Base-by-base conservation (phyloP, 805 yeast species). In the Candida andamanensis region DNA sequence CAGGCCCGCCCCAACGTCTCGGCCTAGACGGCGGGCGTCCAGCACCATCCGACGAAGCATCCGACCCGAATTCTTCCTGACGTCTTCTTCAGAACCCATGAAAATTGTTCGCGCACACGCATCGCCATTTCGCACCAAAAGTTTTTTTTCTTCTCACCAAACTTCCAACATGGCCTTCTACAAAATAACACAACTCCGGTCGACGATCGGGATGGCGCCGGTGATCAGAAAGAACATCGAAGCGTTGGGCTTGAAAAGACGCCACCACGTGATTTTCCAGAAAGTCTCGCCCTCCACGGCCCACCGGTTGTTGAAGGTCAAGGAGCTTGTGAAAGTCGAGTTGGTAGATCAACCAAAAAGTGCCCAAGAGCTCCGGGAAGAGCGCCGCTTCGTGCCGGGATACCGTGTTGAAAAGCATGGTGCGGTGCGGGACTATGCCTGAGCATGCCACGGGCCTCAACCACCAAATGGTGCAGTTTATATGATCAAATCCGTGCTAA, bases 301-400 rank as follows among this genome's bases (percentile, higher is more conserved):
- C 3, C 95, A 95, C 56, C 78, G 80, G 66, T 70, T 90, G 35
- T 76, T 85, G 19, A 67, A 72, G 37, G 85, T 90, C 28, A 90
- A 90, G 58, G 97, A 90, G 56, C 66, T 90, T 35, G 89, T 90
- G 6, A 74, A 74, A 29, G 92, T 90, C 17, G 90, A 86, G 45
- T 62, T 86, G 22, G 77, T 81, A 8, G 79, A 77, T 26, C 59
- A 65, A 17, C 61, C 62, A 13, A 58, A 77, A 45, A 57, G 77
- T 1, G 70, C 67, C 33, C 55, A 58, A 12, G 70, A 83, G 49
- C 65, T 78, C 54, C 66, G 79, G 33, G 50, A 46, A 7, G 62
- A 63, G 25, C 72, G 89, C 59, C 80, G 72, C 51, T 67, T 75
- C 9, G 71, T 73, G 28, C 79, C 85, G 8, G 94, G 92, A 0